Conservation (phyloP, 495 filamentous ascomycete species). For the Aspergillus bridgeri region DNA sequence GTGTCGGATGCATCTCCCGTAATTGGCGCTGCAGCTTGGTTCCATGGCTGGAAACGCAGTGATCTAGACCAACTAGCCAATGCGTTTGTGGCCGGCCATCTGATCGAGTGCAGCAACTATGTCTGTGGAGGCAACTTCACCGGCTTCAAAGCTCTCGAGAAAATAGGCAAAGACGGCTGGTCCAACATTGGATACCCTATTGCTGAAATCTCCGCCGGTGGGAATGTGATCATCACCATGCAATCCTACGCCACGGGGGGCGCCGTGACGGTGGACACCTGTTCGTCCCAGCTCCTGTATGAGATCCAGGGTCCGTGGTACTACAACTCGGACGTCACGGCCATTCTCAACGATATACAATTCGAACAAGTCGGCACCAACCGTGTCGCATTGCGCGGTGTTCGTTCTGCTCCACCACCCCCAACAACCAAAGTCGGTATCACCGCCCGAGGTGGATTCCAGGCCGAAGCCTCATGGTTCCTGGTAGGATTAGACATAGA, state of each 20-base stretch:
- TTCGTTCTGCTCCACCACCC: slow-evolving; percentile 43
- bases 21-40: slow-evolving; percentile 51
- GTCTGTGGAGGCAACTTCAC: slow-evolving; percentile 56
- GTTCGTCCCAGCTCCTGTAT: slow-evolving; percentile 54
- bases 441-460: slow-evolving; percentile 43
- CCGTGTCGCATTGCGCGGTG: slow-evolving; percentile 42
- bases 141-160: slow-evolving; percentile 49
- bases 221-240: slow-evolving; percentile 46
- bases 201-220: slow-evolving; percentile 51
- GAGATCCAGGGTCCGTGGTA: slow-evolving; percentile 60
- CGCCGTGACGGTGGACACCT: slow-evolving; percentile 46
- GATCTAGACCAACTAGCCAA: slow-evolving; percentile 49
- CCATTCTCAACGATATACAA: slow-evolving; percentile 45
- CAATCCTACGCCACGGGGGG: slow-evolving; percentile 34
- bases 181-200: slow-evolving; percentile 55
- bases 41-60: slow-evolving; percentile 43
- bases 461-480: slow-evolving; percentile 38
- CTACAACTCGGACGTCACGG: slow-evolving; percentile 56
- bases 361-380: slow-evolving; percentile 32
- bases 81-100: slow-evolving; percentile 51
- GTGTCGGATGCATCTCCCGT: slow-evolving; percentile 54
- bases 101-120: slow-evolving; percentile 56
- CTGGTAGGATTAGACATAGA: slow-evolving; percentile 37
- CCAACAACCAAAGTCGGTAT: slow-evolving; percentile 53
- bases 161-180: slow-evolving; percentile 27